Evolutionary conservation across 352 stramenopile species (phyloP).

Genomic region (Globisporangium solare): DNA sequence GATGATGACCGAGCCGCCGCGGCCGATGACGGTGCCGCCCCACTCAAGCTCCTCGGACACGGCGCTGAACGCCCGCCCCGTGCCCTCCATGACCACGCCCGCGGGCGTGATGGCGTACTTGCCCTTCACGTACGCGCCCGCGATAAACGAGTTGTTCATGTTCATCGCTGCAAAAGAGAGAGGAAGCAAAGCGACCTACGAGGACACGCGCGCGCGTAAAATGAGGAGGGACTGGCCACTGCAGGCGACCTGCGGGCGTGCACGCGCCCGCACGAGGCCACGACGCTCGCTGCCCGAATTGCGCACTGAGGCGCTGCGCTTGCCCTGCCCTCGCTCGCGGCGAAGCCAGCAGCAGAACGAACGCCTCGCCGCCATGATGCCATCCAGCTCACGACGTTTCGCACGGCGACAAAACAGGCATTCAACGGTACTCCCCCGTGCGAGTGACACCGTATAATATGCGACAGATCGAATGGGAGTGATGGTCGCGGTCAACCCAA

Average conservation of each 20-base stretch:
- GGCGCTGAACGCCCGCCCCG: slow-evolving; percentile 74
- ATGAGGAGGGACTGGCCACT: too few relatives aligned
- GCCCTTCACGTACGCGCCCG: slow-evolving; percentile 75
- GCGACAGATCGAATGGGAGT: too few relatives aligned
- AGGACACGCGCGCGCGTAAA: too few relatives aligned
- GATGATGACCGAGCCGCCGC: slow-evolving; percentile 60
- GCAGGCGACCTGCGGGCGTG: too few relatives aligned
- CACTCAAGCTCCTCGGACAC: slow-evolving; percentile 77
- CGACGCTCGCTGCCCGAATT: not conserved
- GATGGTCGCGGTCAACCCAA: too few relatives aligned
- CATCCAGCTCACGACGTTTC: slow-evolving; percentile 5
- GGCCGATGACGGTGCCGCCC: slow-evolving; percentile 67
- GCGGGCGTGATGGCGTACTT: slow-evolving; percentile 78
- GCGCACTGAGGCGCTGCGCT: too few relatives aligned
- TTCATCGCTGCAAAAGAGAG: slow-evolving; percentile 19
- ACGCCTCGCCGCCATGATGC: slow-evolving; percentile 8
- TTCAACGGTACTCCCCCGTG: too few relatives aligned
- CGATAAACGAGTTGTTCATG: slow-evolving; percentile 78
- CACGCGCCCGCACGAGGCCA: too few relatives aligned
- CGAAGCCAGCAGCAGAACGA: slow-evolving; percentile 9
- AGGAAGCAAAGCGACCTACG: not conserved
- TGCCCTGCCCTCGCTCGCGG: too few relatives aligned
- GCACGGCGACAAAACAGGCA: not conserved
- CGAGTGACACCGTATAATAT: too few relatives aligned
- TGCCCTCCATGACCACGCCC: slow-evolving; percentile 74